Base-by-base conservation (phyloP, 176 grass and related monocot genomes). In the Aegilops speltoides region DNA sequence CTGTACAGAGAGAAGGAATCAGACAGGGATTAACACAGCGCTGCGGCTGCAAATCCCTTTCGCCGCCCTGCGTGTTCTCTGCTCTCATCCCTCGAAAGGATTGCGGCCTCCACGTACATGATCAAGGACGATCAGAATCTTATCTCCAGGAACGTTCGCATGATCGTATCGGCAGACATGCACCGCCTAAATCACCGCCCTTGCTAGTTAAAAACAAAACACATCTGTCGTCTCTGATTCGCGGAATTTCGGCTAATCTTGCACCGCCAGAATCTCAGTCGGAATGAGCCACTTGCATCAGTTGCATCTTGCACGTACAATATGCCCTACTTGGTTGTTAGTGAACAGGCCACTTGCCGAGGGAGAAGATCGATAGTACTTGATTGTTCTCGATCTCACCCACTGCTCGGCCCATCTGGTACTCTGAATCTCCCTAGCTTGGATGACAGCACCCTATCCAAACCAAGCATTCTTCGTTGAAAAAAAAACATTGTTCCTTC, bases 121-220 rank as follows among this genome's bases (percentile, higher is more conserved):
- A 54, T 54, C 50, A 16, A 29, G 71, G 64, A 70, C 17, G 67
- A 2, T 41, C 36, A 16, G 87, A 54, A 79, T 84, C 22, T 72
- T 72, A 56, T 76, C 82, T 85, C 36, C 64, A 61, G 23, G n/a
- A 15, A 80, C 24, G 32, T 48, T 62, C 76, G 22, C 24, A 0
- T 57, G 54, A 57, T 59, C 54, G 68, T 7, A 76, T 76, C 64
- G 7, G 12, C 66, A 32, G 11, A 46, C 6, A 65, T 77, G 8
- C 72, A 74, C 85, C 68, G 85, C 34, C 85, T 68, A 48, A 76
- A 87, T 91, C 89, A 84, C 75, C 85, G 68, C 2, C 65, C 56
- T 75, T 66, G 14, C n/a, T 78, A 73, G 72, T 83, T 83, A 80
- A 83, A 33, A 73, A 41, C 22, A 2, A 12, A 59, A 38, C 48